These are phyloP conservation scores for Wickerhamiella cacticola DNA, from an alignment of 805 yeast genomes.

Conservation along the genomic window DNA sequence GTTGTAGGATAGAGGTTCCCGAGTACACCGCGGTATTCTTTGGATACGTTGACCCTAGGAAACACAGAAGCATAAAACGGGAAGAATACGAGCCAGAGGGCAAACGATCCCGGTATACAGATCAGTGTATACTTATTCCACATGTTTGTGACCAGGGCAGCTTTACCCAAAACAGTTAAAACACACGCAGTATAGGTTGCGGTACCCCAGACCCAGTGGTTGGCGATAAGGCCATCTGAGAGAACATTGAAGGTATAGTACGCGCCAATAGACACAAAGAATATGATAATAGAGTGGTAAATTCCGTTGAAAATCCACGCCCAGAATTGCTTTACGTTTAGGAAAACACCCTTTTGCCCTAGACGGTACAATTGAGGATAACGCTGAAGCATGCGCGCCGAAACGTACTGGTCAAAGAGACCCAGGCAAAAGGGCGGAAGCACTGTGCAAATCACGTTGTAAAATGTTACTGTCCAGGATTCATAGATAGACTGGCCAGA, in stretches of 20 bases:
- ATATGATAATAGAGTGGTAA: slow-evolving; percentile 80
- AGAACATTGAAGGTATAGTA: slow-evolving; percentile 57
- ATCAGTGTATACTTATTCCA: slow-evolving; percentile 90
- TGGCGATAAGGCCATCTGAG: slow-evolving; percentile 53
- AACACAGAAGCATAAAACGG: slow-evolving; percentile 81
- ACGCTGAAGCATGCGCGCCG: slow-evolving; percentile 74
- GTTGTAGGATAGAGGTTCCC: slow-evolving; percentile 63
- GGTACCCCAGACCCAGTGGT: slow-evolving; percentile 94
- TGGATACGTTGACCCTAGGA: slow-evolving; percentile 69
- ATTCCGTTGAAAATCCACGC: slow-evolving; percentile 95
- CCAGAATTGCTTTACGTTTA: slow-evolving; percentile 89
- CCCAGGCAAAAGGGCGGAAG: slow-evolving; percentile 95
- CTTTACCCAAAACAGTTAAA: slow-evolving; percentile 84
- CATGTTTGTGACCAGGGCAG: slow-evolving; percentile 77
- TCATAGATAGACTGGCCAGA: slow-evolving; percentile 95
- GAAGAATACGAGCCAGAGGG: slow-evolving; percentile 71
- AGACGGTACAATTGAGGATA: slow-evolving; percentile 87
- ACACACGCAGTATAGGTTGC: slow-evolving; percentile 79
- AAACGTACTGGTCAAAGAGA: slow-evolving; percentile 90
- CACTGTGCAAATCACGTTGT: slow-evolving; percentile 88
- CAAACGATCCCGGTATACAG: slow-evolving; percentile 90
- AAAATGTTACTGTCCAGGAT: slow-evolving; percentile 95
- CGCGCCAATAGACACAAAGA: slow-evolving; percentile 55
- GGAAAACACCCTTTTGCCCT: slow-evolving; percentile 80
- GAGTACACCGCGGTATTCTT: slow-evolving; percentile 72